Percentiles rank a stretch among this genome's conserved stretches.
Conservation (phyloP, 1,284 basidiomycete genomes). For the Microbotryomycetes sp. region DNA sequence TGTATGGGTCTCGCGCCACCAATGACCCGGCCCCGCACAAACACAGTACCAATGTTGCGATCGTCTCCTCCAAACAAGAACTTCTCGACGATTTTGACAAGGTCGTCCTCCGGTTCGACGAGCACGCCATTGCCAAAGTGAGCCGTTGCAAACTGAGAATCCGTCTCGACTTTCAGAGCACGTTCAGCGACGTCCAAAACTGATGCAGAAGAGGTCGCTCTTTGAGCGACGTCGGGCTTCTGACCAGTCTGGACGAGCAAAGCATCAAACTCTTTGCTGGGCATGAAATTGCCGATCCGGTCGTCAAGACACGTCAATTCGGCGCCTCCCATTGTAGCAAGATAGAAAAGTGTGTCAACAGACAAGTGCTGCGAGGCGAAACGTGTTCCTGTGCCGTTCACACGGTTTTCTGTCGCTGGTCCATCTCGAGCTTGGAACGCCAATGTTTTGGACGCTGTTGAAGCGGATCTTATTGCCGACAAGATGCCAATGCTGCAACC, state of each 20-base stretch:
- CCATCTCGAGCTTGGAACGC: slow-evolving; percentile 16
- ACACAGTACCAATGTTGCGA: slow-evolving; percentile 75
- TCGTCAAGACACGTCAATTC: slow-evolving; percentile 65
- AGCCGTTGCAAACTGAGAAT: slow-evolving; percentile 32
- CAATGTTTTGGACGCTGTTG: slow-evolving; percentile 27
- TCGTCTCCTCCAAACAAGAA: slow-evolving; percentile 51
- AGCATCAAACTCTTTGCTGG: slow-evolving; percentile 86
- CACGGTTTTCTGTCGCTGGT: not conserved
- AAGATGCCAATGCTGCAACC: slow-evolving; percentile 60
- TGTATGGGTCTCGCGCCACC: slow-evolving; percentile 51
- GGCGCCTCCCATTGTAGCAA: slow-evolving; percentile 89
- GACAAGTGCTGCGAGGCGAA: slow-evolving; percentile 62
- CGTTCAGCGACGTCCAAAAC: slow-evolving; percentile 38
- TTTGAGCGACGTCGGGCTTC: slow-evolving; percentile 6
- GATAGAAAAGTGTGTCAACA: slow-evolving; percentile 70
- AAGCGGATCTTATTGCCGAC: slow-evolving; percentile 50
- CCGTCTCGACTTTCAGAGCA: slow-evolving; percentile 36
- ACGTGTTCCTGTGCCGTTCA: not conserved
- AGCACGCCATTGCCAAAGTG: slow-evolving; percentile 14
- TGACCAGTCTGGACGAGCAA: slow-evolving; percentile 56
- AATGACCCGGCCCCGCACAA: slow-evolving; percentile 70
- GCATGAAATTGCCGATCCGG: slow-evolving; percentile 67
- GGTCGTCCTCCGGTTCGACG: slow-evolving; percentile 28
- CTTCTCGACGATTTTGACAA: slow-evolving; percentile 47
- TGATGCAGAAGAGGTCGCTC: not conserved